Base-by-base conservation (phyloP, 1,284 basidiomycete species). In the Ceratobasidium sp. region DNA sequence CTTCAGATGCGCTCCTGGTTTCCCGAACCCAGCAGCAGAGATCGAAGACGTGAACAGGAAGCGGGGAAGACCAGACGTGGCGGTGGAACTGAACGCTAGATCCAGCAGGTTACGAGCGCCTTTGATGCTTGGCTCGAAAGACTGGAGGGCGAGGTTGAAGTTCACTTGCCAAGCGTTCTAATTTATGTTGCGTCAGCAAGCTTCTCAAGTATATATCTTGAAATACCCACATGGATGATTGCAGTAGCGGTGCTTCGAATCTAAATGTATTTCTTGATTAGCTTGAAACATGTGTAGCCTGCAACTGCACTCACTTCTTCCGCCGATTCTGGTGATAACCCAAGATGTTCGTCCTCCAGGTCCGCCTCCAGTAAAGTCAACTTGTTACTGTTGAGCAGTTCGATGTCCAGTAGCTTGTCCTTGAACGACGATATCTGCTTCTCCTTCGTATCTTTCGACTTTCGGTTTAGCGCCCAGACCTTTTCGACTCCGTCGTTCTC, bases 141-240 rank as follows among this genome's bases (percentile, higher is more conserved):
- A 77, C 51, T 69, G 61, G 5, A 81, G 71, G 64, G 28, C 18
- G 1, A 79, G 80, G 64, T 79, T 79, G 78, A 81, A 81, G 63
- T 81, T 76, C 0, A 81, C 73, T 28, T 77, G 66, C 81, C 42
- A 80, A 84, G 85, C 86, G 66, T 82, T 86, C 53, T 56, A 58
- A 10, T n/a, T n/a, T 6, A 26, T 15, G 13, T 40, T 18, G 20
- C 13, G 3, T 60, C 33, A 69, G 51, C 39, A 53, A 26, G n/a
- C n/a, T n/a, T n/a, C n/a, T n/a, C n/a, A n/a, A n/a, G n/a, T n/a
- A n/a, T n/a, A n/a, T n/a, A n/a, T n/a, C n/a, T n/a, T n/a, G n/a
- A n/a, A n/a, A 1, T 5, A 39, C 67, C 5, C 18, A 69, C 67
- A 79, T 86, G 86, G 20, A 87, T 82, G 77, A 87, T 83, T 55